Evolutionary conservation across 2,329 filamentous ascomycete species (phyloP).

Genomic region (Fusarium hainanense): DNA sequence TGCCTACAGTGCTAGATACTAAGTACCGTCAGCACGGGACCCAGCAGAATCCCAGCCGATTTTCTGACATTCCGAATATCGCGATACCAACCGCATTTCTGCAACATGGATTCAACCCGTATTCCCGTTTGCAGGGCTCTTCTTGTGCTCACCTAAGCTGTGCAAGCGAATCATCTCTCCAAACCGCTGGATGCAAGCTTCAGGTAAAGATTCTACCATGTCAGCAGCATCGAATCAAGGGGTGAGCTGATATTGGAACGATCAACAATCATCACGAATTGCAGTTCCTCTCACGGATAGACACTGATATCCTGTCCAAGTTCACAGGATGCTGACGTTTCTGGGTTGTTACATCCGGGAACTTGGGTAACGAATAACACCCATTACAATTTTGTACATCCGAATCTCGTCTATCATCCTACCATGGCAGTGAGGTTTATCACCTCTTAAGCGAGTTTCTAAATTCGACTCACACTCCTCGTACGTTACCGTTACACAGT

Average conservation of each 20-base stretch:
- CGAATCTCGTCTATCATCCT: not conserved
- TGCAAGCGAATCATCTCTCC: constrained; percentile 16
- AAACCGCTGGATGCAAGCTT: constrained; percentile 11
- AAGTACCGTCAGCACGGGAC: constrained; percentile 7
- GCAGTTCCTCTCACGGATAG: not conserved
- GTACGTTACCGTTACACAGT: not conserved
- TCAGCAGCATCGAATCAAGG: constrained; percentile 11
- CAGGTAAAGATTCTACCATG: constrained; percentile 11
- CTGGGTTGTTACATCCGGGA: constrained; percentile 23
- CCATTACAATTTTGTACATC: not conserved
- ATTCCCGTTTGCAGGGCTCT: not conserved
- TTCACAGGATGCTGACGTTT: constrained; percentile 10
- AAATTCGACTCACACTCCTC: not conserved
- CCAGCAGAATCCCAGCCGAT: constrained; percentile 3
- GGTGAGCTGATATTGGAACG: not conserved
- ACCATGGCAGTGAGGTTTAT: not conserved
- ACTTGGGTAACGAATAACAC: constrained; percentile 4
- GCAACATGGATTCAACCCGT: not conserved
- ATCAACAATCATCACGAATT: constrained; percentile 18
- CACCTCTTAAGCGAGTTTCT: not conserved
- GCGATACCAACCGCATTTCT: not conserved
- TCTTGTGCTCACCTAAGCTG: constrained; percentile 28
- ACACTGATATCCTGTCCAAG: constrained; percentile 4
- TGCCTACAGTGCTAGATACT: not conserved
- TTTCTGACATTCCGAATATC: constrained; percentile 19